These are phyloP conservation scores for Orbilia javanica DNA, from an alignment of 2,329 filamentous ascomycete species.

Conservation along the genomic window DNA sequence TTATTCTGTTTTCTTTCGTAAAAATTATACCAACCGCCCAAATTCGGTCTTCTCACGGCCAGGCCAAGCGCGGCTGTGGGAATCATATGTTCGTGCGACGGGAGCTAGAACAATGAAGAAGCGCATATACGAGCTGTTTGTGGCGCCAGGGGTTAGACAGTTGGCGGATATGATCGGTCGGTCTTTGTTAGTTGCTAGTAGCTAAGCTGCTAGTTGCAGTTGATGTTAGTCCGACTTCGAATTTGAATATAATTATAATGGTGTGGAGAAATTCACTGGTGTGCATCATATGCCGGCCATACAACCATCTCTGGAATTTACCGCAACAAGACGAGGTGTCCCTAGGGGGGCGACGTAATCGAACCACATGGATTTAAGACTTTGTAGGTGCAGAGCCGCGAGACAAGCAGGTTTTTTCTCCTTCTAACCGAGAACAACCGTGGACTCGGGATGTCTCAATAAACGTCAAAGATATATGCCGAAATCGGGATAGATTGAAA, in stretches of 20 bases:
- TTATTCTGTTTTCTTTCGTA: background rate
- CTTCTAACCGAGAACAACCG: constrained; percentile 57
- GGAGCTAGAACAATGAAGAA: constrained; percentile 37
- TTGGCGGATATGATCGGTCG: constrained; percentile 43
- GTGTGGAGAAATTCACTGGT: constrained; percentile 12
- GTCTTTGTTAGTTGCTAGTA: background rate
- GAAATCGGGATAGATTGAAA: constrained; percentile 46
- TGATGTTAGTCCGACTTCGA: background rate
- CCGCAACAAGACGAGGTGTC: constrained; percentile 31
- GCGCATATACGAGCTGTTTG: constrained; percentile 31
- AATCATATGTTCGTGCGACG: constrained; percentile 30
- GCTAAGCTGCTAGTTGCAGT: too few relatives aligned
- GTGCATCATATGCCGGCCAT: background rate
- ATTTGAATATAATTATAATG: constrained; percentile 23
- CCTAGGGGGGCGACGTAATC: constrained; percentile 47
- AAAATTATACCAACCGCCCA: background rate
- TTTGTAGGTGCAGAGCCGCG: constrained; percentile 46
- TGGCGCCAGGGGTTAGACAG: constrained; percentile 16
- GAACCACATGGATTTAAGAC: constrained; percentile 38
- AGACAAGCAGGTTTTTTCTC: constrained; percentile 53
- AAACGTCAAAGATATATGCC: constrained; percentile 43
- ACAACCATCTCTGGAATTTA: constrained; percentile 30
- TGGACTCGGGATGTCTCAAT: constrained; percentile 49
- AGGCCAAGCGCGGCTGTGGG: constrained; percentile 40
- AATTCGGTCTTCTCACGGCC: background rate